Evolutionary conservation across 805 yeast genomes (phyloP).

Genomic region (Saccharomyces jurei): DNA sequence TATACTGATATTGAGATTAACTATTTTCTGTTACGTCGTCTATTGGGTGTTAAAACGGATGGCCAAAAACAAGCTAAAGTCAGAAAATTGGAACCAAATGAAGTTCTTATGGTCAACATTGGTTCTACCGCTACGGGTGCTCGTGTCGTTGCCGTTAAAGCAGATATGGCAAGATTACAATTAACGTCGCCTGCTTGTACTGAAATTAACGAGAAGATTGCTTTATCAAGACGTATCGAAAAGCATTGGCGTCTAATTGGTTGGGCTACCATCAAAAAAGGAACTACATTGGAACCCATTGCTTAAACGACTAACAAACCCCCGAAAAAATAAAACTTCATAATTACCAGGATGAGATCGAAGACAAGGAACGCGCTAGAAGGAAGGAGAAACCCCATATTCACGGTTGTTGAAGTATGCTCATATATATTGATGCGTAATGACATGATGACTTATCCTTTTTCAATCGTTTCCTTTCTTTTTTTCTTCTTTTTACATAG

Average conservation of each 20-base stretch:
- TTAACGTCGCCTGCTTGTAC: conserved; percentile 98
- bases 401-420: not conserved
- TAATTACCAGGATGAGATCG: not conserved
- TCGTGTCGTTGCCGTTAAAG: conserved; percentile 93
- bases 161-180: conserved; percentile 97
- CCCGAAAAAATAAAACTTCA: not conserved
- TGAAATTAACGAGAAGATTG: conserved; percentile 95
- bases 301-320: conserved; percentile 16
- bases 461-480: not conserved
- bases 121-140: conserved; percentile 99
- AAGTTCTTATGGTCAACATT: conserved; percentile 96
- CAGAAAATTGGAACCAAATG: conserved; percentile 86
- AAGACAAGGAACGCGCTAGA: not conserved
- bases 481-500: not conserved
- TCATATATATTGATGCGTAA: not conserved
- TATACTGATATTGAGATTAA: conserved; percentile 96
- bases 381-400: not conserved
- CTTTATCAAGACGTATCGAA: conserved; percentile 96
- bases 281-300: conserved; percentile 78
- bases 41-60: conserved; percentile 96
- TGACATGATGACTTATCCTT: not conserved
- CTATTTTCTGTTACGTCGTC: conserved; percentile 91
- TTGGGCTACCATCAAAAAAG: conserved; percentile 97
- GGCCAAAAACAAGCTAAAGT: conserved; percentile 96
- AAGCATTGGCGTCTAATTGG: conserved; percentile 99